Base-by-base conservation (phyloP, 1,284 basidiomycete species). In the Malassezia dermatis region DNA sequence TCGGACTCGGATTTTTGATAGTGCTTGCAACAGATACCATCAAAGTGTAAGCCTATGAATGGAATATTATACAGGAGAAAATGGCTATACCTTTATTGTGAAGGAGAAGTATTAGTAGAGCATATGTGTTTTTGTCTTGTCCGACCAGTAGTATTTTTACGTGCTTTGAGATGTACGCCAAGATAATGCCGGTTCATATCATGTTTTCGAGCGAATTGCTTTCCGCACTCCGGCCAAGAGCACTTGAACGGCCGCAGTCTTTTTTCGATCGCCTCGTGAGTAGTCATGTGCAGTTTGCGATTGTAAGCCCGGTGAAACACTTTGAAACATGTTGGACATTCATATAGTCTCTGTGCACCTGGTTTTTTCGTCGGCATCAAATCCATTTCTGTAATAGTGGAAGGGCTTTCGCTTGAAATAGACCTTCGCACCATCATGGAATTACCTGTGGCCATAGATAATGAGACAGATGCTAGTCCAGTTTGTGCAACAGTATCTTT, bases 261-360 rank as follows among this genome's bases (percentile, higher is more conserved):
- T 24, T 56, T 56, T 49, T 56, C 54, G 13, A 56, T 46, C 6
- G 54, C 54, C 27, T 56, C 54, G 23, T 56, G 54, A 3, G 54
- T 56, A 3, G 48, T 43, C n/a, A 56, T 30, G 26, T 56, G 54
- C 54, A 51, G 51, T 30, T 51, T 51, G 0, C 48, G 54, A 26
- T 56, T 56, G 30, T 56, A 56, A 3, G 54, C 48, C 11, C 54
- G 54, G 26, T 51, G 48, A 23, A 56, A 56, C 37, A 56, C 50
- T 34, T 56, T 56, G 21, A 44, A 49, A 35, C 54, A 56, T 17
- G 44, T 56, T 12, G 54, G 48, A 24, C 54, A 56, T 24, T 56
- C 54, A 21, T 51, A 56, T 10, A 56, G 21, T 3, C 49, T 34
- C 3, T 43, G 27, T 8, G 34, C 11, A 4, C 13, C 19, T 5